These are phyloP conservation scores for Crithidia sp. DNA, from an alignment of 208 protist species.

Conservation along the genomic window DNA sequence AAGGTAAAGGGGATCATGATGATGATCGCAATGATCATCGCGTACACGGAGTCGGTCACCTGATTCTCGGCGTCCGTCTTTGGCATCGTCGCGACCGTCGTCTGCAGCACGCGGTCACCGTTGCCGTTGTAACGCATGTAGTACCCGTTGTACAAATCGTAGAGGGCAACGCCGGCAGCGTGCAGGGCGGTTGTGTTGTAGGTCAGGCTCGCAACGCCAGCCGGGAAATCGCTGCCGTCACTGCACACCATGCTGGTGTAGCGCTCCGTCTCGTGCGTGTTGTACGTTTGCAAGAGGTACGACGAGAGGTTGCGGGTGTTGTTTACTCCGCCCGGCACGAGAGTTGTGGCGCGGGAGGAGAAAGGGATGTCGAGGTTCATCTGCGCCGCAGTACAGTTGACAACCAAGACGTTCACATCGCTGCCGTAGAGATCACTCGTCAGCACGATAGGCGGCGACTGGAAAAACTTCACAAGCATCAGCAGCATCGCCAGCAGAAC, in stretches of 20 bases:
- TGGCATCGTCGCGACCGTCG: conserved; percentile 44
- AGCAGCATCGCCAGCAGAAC: conserved; percentile 79
- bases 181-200: conserved; percentile 66
- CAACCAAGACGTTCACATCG: conserved; percentile 39
- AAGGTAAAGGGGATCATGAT: conserved; percentile 81
- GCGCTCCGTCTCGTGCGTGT: conserved; percentile 38
- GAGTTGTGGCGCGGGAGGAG: conserved; percentile 9
- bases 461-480: conserved; percentile 51
- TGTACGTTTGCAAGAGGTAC: conserved; percentile 49
- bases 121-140: conserved; percentile 25
- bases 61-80: conserved; percentile 46
- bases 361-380: conserved; percentile 39
- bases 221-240: conserved; percentile 14
- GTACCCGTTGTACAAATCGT: conserved; percentile 49
- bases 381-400: conserved; percentile 25
- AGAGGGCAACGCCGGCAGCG: conserved; percentile 38
- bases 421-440: conserved; percentile 46
- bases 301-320: conserved; percentile 29
- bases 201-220: conserved; percentile 33
- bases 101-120: conserved; percentile 17
- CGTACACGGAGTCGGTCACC: conserved; percentile 36
- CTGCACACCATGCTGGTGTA: conserved; percentile 55
- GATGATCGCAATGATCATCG: conserved; percentile 59
- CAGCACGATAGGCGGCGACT: conserved; percentile 39
- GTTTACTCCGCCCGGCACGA: conserved; percentile 17